These are phyloP conservation scores for Scytalidium lignicola DNA, from an alignment of 2,329 filamentous ascomycete species.

Conservation along the genomic window DNA sequence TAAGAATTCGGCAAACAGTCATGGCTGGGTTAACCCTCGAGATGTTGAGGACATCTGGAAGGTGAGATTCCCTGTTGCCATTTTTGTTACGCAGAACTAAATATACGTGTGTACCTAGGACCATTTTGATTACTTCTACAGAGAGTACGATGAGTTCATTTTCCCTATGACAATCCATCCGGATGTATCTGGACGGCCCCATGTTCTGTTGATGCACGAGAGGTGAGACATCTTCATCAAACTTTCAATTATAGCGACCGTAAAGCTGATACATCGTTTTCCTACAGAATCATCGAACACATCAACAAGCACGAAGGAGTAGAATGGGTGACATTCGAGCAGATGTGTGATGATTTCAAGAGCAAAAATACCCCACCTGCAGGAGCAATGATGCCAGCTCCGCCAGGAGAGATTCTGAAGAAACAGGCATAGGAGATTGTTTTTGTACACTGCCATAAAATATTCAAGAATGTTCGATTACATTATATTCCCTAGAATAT, in stretches of 20 bases:
- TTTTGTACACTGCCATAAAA: no score
- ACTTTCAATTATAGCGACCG: no score
- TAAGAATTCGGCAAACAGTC: constrained; percentile 56
- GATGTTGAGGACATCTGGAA: constrained; percentile 59
- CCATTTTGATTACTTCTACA: constrained; percentile 66
- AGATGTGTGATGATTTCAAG: constrained; percentile 69
- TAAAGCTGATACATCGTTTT: no score
- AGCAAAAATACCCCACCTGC: constrained; percentile 49
- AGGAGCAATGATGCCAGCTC: constrained; percentile 51
- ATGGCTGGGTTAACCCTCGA: constrained; percentile 44
- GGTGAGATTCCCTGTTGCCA: constrained; percentile 4
- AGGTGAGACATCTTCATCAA: constrained; percentile 35
- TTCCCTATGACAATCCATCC: constrained; percentile 72
- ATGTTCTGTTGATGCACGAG: constrained; percentile 67
- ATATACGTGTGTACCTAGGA: constrained; percentile 30
- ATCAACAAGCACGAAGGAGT: constrained; percentile 55
- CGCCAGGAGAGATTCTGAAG: constrained; percentile 43
- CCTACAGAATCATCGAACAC: constrained; percentile 65
- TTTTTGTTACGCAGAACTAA: background rate
- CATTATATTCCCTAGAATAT: no score
- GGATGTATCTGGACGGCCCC: constrained; percentile 63
- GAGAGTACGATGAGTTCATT: constrained; percentile 68
- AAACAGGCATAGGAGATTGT: no score
- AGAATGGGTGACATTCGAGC: constrained; percentile 61
- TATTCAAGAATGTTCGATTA: no score